Evolutionary conservation across 257 asterid genomes (phyloP), one percentile per base, ranked within the genome.

Genomic region (Rauvolfia tetraphylla): DNA sequence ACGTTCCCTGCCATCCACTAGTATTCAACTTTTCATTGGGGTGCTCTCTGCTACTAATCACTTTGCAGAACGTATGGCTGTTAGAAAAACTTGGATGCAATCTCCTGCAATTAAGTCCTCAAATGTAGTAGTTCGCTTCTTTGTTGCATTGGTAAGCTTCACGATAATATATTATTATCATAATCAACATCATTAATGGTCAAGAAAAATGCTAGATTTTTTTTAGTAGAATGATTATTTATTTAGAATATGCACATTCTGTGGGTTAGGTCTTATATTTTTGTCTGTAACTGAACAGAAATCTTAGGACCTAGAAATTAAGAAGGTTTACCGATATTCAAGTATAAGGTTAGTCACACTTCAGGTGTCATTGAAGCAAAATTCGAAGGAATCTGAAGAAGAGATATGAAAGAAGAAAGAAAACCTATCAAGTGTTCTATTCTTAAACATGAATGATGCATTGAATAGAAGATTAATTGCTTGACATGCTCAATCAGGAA

Each of bases 11-110:
- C 89, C 86, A 27, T 73, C 78, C 36, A 83, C 74, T 31, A 80
- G 69, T 44, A 79, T 95, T 80, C 89, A 85, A 70, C 88, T 93
- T 80, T 95, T 95, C 77, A 84, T 95, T 44, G 99, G 98, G 31
- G 93, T 93, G 82, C 94, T 95, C 80, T 95, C 98, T 77, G 98
- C 98, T 34, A 89, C 97, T 65, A 95, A 95, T 85, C 98, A 95
- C 87, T 95, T 95, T 82, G 95, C 99, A 3, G 99, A 95, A 87
- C 96, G 98, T 42, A 95, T 95, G 99, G 97, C 98, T 4, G 87
- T 91, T 65, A 91, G 98, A 82, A 90, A 84, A 82, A 93, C 99
- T 75, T 95, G 99, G 98, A 95, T 93, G 99, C 98, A 91, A 75
- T 92, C 93, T 76, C 77, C 72, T 41, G 86, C 86, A 57, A 73